Conservation (phyloP, 2,329 filamentous ascomycete species). For the Rosellinia necatrix region DNA sequence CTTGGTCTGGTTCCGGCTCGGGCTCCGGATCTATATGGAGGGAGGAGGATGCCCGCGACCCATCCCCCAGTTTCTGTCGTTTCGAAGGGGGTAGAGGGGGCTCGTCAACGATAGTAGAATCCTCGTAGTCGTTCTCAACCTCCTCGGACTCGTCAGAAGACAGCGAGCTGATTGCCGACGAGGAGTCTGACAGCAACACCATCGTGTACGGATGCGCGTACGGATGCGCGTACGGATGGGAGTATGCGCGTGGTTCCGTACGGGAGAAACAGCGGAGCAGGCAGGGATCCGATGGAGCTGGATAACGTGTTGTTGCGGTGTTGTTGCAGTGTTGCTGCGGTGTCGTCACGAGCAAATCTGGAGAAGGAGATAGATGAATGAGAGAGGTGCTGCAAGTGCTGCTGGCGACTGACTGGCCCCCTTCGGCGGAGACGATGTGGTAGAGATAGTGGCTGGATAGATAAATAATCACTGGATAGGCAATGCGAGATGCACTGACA, state of each 20-base stretch:
- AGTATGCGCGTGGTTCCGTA: background rate
- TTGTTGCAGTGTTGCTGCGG: background rate
- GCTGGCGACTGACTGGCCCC: constrained; percentile 1
- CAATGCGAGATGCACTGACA: background rate
- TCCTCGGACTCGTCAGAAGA: constrained; percentile 42
- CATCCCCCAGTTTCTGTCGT: constrained; percentile 44
- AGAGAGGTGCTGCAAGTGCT: background rate
- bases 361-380: background rate
- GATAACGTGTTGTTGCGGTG: constrained; percentile 15
- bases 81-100: constrained; percentile 42
- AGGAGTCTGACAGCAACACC: constrained; percentile 40
- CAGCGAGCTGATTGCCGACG: constrained; percentile 41
- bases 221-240: background rate
- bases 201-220: no score
- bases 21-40: constrained; percentile 53
- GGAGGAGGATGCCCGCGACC: constrained; percentile 51
- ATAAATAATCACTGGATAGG: no score
- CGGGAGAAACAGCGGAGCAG: background rate
- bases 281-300: background rate
- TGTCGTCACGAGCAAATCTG: background rate
- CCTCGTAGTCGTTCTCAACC: constrained; percentile 40
- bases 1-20: constrained; percentile 50
- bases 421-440: constrained; percentile 3
- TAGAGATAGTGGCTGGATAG: background rate
- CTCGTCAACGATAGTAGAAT: constrained; percentile 35